Base-by-base conservation (phyloP, 202 grass and related monocot genomes). In the Carex arenaria region DNA sequence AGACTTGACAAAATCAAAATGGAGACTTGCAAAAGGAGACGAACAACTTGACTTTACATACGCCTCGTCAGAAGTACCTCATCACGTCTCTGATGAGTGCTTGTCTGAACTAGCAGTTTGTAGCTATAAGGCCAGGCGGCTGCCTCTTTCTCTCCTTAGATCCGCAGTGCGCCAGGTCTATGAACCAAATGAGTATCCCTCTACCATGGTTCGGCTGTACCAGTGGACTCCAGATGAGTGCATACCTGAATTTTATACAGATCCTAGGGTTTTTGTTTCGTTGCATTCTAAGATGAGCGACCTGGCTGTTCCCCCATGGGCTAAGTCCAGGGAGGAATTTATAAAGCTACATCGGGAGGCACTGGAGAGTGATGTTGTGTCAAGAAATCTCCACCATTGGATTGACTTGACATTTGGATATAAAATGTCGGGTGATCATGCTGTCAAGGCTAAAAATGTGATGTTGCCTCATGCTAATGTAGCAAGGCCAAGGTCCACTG, bases 391-490 rank as follows among this genome's bases (percentile, higher is more conserved):
- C 82, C 95, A 98, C 84, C 85, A 98, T 71, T 98, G 95, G 95
- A 98, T 98, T 81, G 95, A 98, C 88, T 90, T 98, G 87, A 98
- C 92, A 47, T 98, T 98, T 95, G 95, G 95, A 76, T 93, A 93
- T 90, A 98, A 98, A 85, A 88, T 98, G 85, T 82, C 89, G 66
- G 95, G 95, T 28, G 87, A 93, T 63, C 88, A 90, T 84, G 92
- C 95, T 90, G 64, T 98, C 85, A 77, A 93, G 81, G 95, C 92
- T 20, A 98, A 95, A 89, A 98, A 98, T 85, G 95, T 98, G 61
- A 98, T 95, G 92, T 79, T 98, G 80, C 95, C 92, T 74, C 71
- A 86, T 76, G 87, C 80, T 91, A 87, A 98, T 93, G 82, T 88
- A 84, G 86, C 86, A 88, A 89, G 51, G 80, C 95, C 89, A 4